Percentiles rank a stretch among this genome's conserved stretches.
phyloP scores from a whole-genome alignment of 2,329 filamentous ascomycete species.

The Aulographum hederae region DNA sequence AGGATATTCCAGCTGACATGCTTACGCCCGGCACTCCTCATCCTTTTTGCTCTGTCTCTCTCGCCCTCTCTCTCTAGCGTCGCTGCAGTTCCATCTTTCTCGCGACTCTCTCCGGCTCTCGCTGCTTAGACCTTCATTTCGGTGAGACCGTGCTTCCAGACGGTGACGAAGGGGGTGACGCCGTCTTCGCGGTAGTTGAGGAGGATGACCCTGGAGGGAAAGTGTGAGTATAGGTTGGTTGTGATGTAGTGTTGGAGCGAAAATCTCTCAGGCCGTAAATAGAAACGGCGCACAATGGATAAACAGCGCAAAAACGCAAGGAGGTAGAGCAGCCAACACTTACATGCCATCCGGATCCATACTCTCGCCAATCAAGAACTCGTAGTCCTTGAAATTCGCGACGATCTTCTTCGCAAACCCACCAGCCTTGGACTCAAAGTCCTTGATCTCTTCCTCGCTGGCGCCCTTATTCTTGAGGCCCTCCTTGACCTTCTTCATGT shows the following conservation, averaged over 20 bases:
- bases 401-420: constrained; percentile 66
- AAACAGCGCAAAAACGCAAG: no score
- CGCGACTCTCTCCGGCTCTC: no score
- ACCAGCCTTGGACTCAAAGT: constrained; percentile 63
- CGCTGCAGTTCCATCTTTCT: no score
- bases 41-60: no score
- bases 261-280: constrained; percentile 2
- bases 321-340: no score
- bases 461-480: constrained; percentile 45
- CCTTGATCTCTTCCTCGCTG: constrained; percentile 46
- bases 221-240: not conserved
- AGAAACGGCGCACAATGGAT: no score
- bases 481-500: constrained; percentile 80
- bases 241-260: constrained; percentile 5
- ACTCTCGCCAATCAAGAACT: constrained; percentile 81
- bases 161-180: constrained; percentile 67
- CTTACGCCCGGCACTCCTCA: no score
- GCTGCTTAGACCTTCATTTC: constrained; percentile 74
- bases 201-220: constrained; percentile 50
- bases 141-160: constrained; percentile 89
- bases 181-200: constrained; percentile 98
- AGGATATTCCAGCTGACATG: no score
- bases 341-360: constrained; percentile 93
- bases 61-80: no score
- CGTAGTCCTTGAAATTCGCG: constrained; percentile 84